Conservation (phyloP, 495 filamentous ascomycete genomes). For the Xylaria bambusicola region DNA sequence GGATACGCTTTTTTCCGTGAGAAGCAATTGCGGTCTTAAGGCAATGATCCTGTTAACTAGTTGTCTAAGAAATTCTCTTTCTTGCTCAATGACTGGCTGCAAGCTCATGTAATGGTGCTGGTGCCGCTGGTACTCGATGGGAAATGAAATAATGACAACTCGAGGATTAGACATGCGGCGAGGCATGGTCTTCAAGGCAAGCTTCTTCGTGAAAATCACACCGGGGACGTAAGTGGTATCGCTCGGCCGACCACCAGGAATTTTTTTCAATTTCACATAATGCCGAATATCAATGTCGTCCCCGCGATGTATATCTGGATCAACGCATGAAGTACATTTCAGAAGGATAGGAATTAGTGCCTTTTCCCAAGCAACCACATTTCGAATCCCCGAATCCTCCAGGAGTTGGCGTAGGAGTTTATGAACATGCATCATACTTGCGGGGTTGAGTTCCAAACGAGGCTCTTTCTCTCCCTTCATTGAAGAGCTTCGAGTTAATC, state of each 20-base stretch:
- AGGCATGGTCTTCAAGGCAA: constrained; percentile 94
- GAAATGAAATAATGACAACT: constrained; percentile 91
- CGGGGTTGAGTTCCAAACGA: constrained; percentile 77
- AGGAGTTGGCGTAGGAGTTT: constrained; percentile 83
- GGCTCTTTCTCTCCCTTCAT: constrained; percentile 76
- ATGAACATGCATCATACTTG: constrained; percentile 84
- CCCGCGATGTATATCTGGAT: constrained; percentile 82
- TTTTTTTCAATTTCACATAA: constrained; percentile 96
- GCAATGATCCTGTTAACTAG: constrained; percentile 90
- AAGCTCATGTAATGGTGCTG: constrained; percentile 98
- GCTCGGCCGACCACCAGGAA: constrained; percentile 82
- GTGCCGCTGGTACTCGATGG: constrained; percentile 93
- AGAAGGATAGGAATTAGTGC: constrained; percentile 89
- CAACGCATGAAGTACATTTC: constrained; percentile 90
- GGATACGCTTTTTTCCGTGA: constrained; percentile 88
- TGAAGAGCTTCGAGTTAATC: constrained; percentile 78
- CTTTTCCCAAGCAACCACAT: constrained; percentile 79
- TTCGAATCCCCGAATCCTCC: constrained; percentile 70
- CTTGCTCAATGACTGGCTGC: constrained; percentile 94
- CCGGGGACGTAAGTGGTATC: constrained; percentile 96
- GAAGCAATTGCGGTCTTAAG: constrained; percentile 77
- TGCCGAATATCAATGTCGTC: constrained; percentile 99
- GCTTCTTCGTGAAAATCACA: constrained; percentile 94
- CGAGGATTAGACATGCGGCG: constrained; percentile 80
- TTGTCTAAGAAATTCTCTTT: constrained; percentile 91